Evolutionary conservation across 2,329 filamentous ascomycete species (phyloP).

Genomic region (Aspergillus spinulosporus): DNA sequence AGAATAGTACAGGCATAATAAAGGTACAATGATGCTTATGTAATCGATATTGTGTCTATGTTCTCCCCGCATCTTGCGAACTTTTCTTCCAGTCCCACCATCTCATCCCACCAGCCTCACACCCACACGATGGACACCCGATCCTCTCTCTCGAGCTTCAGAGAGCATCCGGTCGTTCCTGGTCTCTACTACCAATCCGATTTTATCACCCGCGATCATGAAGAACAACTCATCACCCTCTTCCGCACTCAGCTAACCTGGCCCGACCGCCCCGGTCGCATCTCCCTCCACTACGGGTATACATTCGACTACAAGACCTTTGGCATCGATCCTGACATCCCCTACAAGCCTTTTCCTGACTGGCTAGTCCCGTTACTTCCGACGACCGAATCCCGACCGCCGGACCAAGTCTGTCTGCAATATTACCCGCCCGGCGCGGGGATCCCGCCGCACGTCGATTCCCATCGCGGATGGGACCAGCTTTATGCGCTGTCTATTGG

Average conservation of each 20-base stretch:
- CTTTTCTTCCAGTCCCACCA: neutral
- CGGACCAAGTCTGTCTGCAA: constrained; percentile 62
- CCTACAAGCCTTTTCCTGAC: constrained; percentile 53
- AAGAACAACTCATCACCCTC: constrained; percentile 46
- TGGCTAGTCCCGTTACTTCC: constrained; percentile 55
- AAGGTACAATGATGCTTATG: neutral
- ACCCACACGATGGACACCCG: neutral
- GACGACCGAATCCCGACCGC: constrained; percentile 44
- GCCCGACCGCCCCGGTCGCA: constrained; percentile 49
- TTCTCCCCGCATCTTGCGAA: neutral
- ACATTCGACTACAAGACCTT: constrained; percentile 62
- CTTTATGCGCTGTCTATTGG: constrained; percentile 38
- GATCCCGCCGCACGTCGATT: constrained; percentile 63
- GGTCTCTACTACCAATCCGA: constrained; percentile 45
- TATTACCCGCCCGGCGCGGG: constrained; percentile 61
- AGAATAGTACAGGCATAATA: neutral
- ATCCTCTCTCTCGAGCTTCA: neutral
- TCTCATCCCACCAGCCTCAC: neutral
- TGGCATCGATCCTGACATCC: constrained; percentile 52
- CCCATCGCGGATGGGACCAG: constrained; percentile 50
- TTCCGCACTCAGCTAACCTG: constrained; percentile 49
- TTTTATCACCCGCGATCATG: constrained; percentile 51
- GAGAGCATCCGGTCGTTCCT: neutral
- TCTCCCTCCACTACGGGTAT: constrained; percentile 58
- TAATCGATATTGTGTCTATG: neutral